phyloP scores from a whole-genome alignment of 2,329 filamentous ascomycete species.

The Fusarium penzigii region DNA sequence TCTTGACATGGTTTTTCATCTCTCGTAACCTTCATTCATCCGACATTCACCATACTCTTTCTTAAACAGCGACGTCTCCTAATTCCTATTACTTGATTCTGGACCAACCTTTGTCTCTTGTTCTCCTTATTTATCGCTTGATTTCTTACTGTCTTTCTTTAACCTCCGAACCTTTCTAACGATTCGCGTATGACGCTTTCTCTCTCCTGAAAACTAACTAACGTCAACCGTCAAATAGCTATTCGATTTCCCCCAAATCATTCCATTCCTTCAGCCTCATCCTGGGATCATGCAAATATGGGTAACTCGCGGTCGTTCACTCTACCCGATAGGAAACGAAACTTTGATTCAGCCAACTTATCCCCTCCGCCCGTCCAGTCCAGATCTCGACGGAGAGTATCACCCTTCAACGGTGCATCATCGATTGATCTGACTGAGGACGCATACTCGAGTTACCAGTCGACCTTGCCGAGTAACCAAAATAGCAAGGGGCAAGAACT shows the following conservation, averaged over 20 bases:
- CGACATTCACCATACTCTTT: no score
- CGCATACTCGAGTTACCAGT: background rate
- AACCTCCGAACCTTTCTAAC: no score
- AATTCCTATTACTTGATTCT: no score
- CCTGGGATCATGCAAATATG: slow-evolving; percentile 21
- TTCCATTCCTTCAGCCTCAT: background rate
- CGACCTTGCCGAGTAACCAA: background rate
- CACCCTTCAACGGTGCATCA: slow-evolving; percentile 11
- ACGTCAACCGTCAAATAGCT: background rate
- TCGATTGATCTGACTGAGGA: background rate
- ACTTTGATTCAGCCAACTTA: slow-evolving; percentile 20
- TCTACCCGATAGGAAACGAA: slow-evolving; percentile 34
- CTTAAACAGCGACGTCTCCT: no score
- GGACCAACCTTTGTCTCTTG: no score
- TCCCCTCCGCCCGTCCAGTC: slow-evolving; percentile 9
- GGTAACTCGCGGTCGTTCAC: slow-evolving; percentile 17
- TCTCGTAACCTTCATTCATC: no score
- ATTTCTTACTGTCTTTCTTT: no score
- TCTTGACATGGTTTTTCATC: no score
- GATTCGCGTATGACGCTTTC: background rate
- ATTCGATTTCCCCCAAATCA: background rate
- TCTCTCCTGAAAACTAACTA: background rate
- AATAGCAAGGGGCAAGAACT: slow-evolving; percentile 19
- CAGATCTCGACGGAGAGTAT: slow-evolving; percentile 39
- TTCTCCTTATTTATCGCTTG: no score